Evolutionary conservation across 345 rosid genomes (phyloP).

Genomic region (Syzygium jambos): DNA sequence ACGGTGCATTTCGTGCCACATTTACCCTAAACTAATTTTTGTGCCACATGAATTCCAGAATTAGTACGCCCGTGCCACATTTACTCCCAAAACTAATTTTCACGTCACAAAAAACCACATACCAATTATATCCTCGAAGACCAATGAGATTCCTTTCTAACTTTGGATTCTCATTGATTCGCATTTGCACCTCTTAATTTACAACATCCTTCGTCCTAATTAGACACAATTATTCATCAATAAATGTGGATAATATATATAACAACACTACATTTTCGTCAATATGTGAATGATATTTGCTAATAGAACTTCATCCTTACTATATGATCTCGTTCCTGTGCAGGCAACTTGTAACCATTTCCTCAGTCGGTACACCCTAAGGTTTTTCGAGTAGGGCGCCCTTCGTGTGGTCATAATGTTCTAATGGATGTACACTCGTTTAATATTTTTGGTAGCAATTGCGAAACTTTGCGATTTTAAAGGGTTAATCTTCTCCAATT

Average conservation of each 20-base stretch:
- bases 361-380: background rate
- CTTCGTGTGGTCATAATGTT: background rate
- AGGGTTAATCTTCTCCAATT: background rate
- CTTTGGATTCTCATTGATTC: background rate
- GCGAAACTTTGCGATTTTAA: background rate
- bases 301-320: too few species aligned
- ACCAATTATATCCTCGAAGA: background rate
- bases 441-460: background rate
- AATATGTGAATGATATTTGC: too few species aligned
- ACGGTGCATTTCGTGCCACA: accelerated
- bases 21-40: background rate
- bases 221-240: background rate
- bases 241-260: background rate
- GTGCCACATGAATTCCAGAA: background rate
- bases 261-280: too few species aligned
- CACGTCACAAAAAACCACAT: background rate
- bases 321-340: too few species aligned
- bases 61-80: accelerated
- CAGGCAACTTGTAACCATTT: too few species aligned
- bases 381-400: background rate
- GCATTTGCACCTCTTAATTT: background rate
- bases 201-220: background rate
- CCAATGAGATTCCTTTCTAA: background rate
- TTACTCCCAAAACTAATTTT: background rate
- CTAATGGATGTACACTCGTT: background rate